Conservation (phyloP, 1,284 basidiomycete species). For the Gymnopus androsaceus region DNA sequence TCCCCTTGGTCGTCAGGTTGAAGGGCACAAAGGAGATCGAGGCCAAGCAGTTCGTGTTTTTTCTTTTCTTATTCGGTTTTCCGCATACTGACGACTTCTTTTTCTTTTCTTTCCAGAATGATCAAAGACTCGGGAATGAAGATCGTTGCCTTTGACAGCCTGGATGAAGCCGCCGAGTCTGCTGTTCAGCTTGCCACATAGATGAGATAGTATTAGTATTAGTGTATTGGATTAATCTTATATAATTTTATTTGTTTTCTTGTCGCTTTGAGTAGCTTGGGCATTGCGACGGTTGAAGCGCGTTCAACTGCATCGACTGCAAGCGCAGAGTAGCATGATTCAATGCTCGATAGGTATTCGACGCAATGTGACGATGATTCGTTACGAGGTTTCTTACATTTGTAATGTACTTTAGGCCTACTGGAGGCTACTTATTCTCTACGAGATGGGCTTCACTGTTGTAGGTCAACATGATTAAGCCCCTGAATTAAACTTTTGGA, state of each 20-base stretch:
- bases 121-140: constrained; percentile 91
- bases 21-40: constrained; percentile 97
- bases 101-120: constrained; percentile 55
- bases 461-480: too few species aligned
- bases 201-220: constrained; percentile 11
- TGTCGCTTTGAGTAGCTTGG: too few species aligned
- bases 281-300: too few species aligned
- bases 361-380: too few species aligned
- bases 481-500: too few species aligned
- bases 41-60: constrained; percentile 80
- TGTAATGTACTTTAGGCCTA: too few species aligned
- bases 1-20: constrained; percentile 92
- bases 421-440: too few species aligned
- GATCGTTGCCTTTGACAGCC: constrained; percentile 87
- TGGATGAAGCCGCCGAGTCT: constrained; percentile 84
- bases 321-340: too few species aligned
- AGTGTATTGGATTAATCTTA: not conserved
- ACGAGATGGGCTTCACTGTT: too few species aligned
- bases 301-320: too few species aligned
- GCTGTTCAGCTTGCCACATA: constrained; percentile 75
- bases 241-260: constrained; percentile 1
- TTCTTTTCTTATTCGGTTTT: constrained; percentile 6
- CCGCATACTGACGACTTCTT: constrained; percentile 10
- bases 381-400: too few species aligned
- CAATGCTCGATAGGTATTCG: too few species aligned